A percentile compares a stretch with the other conserved stretches of the same genome.
Evolutionary conservation across 768 basidiomycete genomes (phyloP).

Genomic region (Mycena venus): DNA sequence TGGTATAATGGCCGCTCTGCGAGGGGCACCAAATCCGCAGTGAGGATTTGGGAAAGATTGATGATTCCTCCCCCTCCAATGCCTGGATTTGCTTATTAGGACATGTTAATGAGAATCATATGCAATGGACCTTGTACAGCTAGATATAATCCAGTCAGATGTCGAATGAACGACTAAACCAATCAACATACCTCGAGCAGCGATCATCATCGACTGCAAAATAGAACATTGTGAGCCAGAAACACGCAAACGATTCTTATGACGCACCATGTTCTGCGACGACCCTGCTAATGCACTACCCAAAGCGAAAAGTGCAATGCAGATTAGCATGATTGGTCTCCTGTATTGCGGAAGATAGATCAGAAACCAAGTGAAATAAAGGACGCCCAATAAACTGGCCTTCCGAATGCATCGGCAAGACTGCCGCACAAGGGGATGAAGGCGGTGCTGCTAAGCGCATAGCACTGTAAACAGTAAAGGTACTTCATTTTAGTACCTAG

Average conservation of each 20-base stretch:
- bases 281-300: conserved; percentile 59
- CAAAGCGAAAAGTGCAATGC: conserved; percentile 50
- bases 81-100: conserved; percentile 27
- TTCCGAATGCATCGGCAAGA: conserved; percentile 50
- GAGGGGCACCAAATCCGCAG: conserved; percentile 58
- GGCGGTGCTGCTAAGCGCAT: conserved; percentile 54
- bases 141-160: background rate
- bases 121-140: conserved; percentile 39
- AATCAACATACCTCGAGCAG: conserved; percentile 43
- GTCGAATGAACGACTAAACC: background rate
- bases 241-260: background rate
- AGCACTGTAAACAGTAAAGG: too few species aligned
- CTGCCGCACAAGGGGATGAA: conserved; percentile 53
- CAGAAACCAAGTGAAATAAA: background rate
- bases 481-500: too few species aligned
- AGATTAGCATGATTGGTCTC: conserved; percentile 45
- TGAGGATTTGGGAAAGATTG: conserved; percentile 51
- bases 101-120: too few species aligned
- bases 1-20: conserved; percentile 54
- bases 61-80: conserved; percentile 52
- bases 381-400: conserved; percentile 31
- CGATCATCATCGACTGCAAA: conserved; percentile 49
- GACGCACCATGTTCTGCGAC: conserved; percentile 49
- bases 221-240: background rate
- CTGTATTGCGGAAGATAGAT: background rate